Evolutionary conservation across 148 eudicot genomes (phyloP).

Genomic region (Pharnaceum exiguum): DNA sequence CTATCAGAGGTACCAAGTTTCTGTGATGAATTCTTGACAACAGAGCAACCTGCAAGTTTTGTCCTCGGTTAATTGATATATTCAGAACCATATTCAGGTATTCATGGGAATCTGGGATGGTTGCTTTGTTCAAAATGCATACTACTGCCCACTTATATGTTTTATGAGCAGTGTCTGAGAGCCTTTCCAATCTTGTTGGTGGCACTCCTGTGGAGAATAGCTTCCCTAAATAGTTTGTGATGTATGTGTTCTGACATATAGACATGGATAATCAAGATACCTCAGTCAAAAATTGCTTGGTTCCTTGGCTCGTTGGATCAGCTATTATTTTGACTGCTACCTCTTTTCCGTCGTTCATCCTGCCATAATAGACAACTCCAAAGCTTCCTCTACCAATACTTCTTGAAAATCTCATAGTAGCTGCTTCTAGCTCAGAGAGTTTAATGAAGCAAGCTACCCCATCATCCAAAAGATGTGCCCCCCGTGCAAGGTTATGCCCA

Average conservation of each 20-base stretch:
- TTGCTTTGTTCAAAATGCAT: too few species aligned
- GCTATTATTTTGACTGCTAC: slow-evolving; percentile 85
- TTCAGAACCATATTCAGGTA: background rate
- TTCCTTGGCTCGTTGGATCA: slow-evolving; percentile 81
- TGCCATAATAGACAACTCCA: slow-evolving; percentile 94
- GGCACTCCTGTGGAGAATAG: background rate
- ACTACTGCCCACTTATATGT: too few species aligned
- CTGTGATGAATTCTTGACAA: slow-evolving; percentile 94
- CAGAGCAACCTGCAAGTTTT: slow-evolving; percentile 64
- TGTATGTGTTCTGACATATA: background rate
- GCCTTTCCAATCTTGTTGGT: too few species aligned
- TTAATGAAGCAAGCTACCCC: slow-evolving; percentile 70
- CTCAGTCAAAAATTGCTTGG: slow-evolving; percentile 91
- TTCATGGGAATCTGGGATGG: too few species aligned
- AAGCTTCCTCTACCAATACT: slow-evolving; percentile 88
- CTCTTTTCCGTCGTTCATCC: slow-evolving; percentile 82
- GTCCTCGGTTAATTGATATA: background rate
- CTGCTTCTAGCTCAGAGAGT: slow-evolving; percentile 69
- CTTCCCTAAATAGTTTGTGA: background rate
- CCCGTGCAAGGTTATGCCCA: slow-evolving; percentile 38
- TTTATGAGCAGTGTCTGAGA: too few species aligned
- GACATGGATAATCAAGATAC: slow-evolving; percentile 43
- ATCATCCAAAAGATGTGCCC: slow-evolving; percentile 67
- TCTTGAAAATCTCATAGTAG: slow-evolving; percentile 61
- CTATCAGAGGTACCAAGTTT: slow-evolving; percentile 89